Evolutionary conservation across 352 stramenopile species (phyloP).

Genomic region (Phytophthora tentaculata): DNA sequence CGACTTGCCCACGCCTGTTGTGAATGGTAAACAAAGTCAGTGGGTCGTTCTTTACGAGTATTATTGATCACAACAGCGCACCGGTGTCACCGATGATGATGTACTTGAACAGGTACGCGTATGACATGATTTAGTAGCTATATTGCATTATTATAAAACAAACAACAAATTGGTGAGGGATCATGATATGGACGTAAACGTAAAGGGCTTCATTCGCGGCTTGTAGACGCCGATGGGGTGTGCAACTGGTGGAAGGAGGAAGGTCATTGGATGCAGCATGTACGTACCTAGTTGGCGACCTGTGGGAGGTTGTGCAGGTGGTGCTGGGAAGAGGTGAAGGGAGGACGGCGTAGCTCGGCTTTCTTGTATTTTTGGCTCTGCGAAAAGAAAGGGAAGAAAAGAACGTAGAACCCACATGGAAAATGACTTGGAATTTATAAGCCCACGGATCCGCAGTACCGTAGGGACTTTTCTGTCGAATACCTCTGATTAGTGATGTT

Average conservation of each 20-base stretch:
- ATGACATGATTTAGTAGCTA: conserved; percentile 79
- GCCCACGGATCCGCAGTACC: conserved; percentile 1
- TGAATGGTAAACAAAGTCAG: conserved; percentile 6
- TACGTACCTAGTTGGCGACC: conserved; percentile 21
- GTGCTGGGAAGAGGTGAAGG: conserved; percentile 10
- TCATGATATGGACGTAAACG: neutral
- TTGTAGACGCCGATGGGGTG: neutral
- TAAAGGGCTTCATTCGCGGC: conserved; percentile 7
- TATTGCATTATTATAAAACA: neutral
- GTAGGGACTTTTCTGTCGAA: neutral
- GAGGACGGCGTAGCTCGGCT: neutral
- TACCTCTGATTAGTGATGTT: conserved; percentile 5
- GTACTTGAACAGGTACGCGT: conserved; percentile 98
- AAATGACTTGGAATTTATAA: conserved; percentile 32
- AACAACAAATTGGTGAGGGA: neutral
- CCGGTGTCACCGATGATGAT: conserved; percentile 99
- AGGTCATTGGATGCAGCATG: neutral
- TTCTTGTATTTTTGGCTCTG: conserved; percentile 31
- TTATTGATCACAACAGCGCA: conserved; percentile 26
- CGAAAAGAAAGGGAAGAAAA: conserved; percentile 37
- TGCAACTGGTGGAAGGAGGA: neutral
- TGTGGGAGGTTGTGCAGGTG: conserved; percentile 12
- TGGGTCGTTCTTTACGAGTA: conserved; percentile 1
- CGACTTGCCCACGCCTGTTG: conserved; percentile 98
- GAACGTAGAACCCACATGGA: conserved; percentile 12